Base-by-base conservation (phyloP, 2,329 filamentous ascomycete genomes). In the Leptographium wingfieldii region DNA sequence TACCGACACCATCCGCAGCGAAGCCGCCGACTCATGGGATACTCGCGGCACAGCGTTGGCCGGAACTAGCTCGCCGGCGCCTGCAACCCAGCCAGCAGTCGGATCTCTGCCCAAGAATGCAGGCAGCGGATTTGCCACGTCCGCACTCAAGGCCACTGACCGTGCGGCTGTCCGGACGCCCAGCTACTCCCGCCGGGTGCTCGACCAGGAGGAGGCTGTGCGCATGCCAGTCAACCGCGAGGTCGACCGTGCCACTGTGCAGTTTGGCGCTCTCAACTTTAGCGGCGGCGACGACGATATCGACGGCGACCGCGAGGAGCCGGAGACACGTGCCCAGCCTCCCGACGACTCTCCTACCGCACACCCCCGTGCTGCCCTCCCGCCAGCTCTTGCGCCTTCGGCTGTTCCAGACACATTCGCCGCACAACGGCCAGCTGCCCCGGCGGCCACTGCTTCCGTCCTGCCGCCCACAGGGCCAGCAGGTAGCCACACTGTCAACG, bases 201-300 rank as follows among this genome's bases (percentile, higher is more conserved):
- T 95, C 68, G 92, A 97, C 68, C 94, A 99, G 71, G 92, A 96
- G 73, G 94, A 99, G 76, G 90, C 94, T 61, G 94, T 99, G 49
- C 91, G 96, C 65, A 96, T 99, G 92, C 94, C 94, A 54, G 91
- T 90, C 62, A 96, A 96, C 76, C 91, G 94, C 66, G 92, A 94
- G 58, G 88, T 99, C 33, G 92, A 97, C 71, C 86, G 91, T 67
- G 84, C 92, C 65, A 88, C 92, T 56, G 91, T 99, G 56, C 92
- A 97, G 71, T 99, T 99, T 71, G 94, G 94, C 64, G 95, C 92
- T 72, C 90, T 99, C 79, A 95, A 87, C 69, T 74, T 99, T 68
- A 92, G 89, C 69, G 82, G 82, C 62, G 88, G 92, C 56, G 87
- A 91, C 60, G 88, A 91, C 59, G 92, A 96, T 68, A 89, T 96